These are phyloP conservation scores for Euphorbia pulcherrima DNA, from an alignment of 345 rosid genomes.

Conservation along the genomic window DNA sequence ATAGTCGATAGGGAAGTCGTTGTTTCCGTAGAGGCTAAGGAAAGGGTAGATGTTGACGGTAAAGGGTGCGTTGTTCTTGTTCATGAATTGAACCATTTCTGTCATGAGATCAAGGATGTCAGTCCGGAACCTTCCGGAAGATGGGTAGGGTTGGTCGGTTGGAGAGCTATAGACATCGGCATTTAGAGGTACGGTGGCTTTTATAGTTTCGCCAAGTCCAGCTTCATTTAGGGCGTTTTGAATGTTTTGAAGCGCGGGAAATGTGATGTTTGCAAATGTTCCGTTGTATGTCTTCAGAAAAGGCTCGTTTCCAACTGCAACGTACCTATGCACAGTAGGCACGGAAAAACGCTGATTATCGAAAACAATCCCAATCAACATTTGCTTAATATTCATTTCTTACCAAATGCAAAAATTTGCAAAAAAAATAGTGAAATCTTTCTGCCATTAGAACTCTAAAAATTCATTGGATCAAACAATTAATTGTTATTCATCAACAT, in stretches of 20 bases:
- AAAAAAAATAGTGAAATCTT: no score
- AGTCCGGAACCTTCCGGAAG: conserved; percentile 67
- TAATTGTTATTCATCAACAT: no score
- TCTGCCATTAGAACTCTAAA: no score
- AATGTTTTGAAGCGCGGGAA: conserved; percentile 83
- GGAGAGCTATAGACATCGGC: conserved; percentile 84
- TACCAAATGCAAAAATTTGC: no score
- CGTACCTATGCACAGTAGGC: no score
- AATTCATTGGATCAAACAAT: no score
- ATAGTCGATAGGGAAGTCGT: conserved; percentile 67
- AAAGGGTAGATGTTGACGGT: conserved; percentile 90
- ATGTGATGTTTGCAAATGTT: conserved; percentile 58
- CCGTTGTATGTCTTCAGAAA: conserved; percentile 71
- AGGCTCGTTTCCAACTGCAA: conserved; percentile 91
- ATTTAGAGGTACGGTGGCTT: conserved; percentile 83
- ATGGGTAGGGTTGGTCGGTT: conserved; percentile 50
- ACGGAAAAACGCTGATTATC: no score
- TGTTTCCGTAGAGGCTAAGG: conserved; percentile 76
- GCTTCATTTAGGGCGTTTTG: conserved; percentile 85
- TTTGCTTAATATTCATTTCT: background rate
- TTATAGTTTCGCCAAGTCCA: conserved; percentile 57
- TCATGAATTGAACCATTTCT: conserved; percentile 61
- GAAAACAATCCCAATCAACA: no score
- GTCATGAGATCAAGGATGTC: conserved; percentile 58
- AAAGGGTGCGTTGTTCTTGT: conserved; percentile 70